Conservation (phyloP, 371 early-diverging fungal species). For the Neoconidiobolus thromboides region DNA sequence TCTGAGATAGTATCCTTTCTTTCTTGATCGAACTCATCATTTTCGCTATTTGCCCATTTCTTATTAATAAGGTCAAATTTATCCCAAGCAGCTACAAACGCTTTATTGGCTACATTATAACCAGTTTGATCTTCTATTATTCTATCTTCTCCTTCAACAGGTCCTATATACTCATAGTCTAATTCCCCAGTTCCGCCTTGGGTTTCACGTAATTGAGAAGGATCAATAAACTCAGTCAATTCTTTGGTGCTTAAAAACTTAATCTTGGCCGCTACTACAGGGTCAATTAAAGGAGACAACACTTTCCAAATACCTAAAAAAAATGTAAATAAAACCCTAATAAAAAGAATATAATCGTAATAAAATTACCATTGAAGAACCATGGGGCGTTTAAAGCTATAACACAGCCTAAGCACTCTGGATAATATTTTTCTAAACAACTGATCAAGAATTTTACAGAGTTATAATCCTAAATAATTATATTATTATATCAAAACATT, state of each 20-base stretch:
- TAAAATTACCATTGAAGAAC: slow-evolving; percentile 51
- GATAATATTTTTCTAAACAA: slow-evolving; percentile 73
- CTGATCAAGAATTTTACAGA: slow-evolving; percentile 61
- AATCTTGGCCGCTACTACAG: slow-evolving; percentile 76
- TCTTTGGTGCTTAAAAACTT: slow-evolving; percentile 40
- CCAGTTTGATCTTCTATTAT: neutral
- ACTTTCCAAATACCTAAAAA: slow-evolving; percentile 69
- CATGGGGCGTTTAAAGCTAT: slow-evolving; percentile 74
- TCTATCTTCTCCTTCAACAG: slow-evolving; percentile 13
- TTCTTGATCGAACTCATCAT: neutral
- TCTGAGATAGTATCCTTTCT: slow-evolving; percentile 8
- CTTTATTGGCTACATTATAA: neutral
- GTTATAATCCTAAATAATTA: slow-evolving; percentile 26
- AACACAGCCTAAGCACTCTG: slow-evolving; percentile 62
- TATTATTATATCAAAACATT: neutral
- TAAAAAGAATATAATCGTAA: neutral
- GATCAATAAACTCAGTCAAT: slow-evolving; percentile 34
- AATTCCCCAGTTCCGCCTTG: slow-evolving; percentile 16
- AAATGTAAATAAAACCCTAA: slow-evolving; percentile 47
- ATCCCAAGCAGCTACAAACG: neutral
- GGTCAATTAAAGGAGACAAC: slow-evolving; percentile 71
- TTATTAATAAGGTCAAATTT: neutral
- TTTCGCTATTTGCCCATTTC: neutral
- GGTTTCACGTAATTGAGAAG: slow-evolving; percentile 13
- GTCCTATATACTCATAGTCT: slow-evolving; percentile 15